Percentiles rank a stretch among this genome's conserved stretches.
phyloP scores from a whole-genome alignment of 176 grass and related monocot species.

The Juncus inflexus region DNA sequence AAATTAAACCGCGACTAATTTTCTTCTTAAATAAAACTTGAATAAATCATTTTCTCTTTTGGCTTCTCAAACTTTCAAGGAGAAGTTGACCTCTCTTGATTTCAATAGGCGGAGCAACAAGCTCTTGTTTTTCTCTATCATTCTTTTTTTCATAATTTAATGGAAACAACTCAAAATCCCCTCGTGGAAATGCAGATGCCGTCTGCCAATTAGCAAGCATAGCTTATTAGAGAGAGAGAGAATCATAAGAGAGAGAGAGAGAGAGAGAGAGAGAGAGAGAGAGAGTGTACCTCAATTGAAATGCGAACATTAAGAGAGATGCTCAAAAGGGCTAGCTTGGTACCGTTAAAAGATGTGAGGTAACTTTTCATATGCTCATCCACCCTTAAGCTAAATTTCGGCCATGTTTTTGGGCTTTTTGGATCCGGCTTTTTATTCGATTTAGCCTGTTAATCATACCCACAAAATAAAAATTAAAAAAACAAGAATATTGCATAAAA shows the following conservation, averaged over 20 bases:
- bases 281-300: slow-evolving; percentile 62
- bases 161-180: slow-evolving; percentile 64
- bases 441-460: slow-evolving; percentile 45
- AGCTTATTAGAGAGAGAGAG: not conserved
- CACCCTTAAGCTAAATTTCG: slow-evolving; percentile 62
- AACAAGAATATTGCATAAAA: slow-evolving; percentile 1
- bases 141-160: slow-evolving; percentile 45
- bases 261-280: not conserved
- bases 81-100: slow-evolving; percentile 29
- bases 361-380: slow-evolving; percentile 79
- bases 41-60: too few relatives aligned
- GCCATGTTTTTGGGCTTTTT: slow-evolving; percentile 73
- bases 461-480: slow-evolving; percentile 31
- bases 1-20: too few relatives aligned
- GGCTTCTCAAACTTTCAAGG: slow-evolving; percentile 35
- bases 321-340: slow-evolving; percentile 74
- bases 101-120: slow-evolving; percentile 24
- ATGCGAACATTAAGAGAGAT: slow-evolving; percentile 89
- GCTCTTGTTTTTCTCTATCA: slow-evolving; percentile 34
- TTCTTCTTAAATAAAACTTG: too few relatives aligned
- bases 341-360: slow-evolving; percentile 70
- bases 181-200: slow-evolving; percentile 51
- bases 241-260: not conserved
- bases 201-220: too few relatives aligned
- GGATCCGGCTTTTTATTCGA: slow-evolving; percentile 45